Evolutionary conservation across 495 filamentous ascomycete species (phyloP).

Genomic region (Penicilliopsis zonata): DNA sequence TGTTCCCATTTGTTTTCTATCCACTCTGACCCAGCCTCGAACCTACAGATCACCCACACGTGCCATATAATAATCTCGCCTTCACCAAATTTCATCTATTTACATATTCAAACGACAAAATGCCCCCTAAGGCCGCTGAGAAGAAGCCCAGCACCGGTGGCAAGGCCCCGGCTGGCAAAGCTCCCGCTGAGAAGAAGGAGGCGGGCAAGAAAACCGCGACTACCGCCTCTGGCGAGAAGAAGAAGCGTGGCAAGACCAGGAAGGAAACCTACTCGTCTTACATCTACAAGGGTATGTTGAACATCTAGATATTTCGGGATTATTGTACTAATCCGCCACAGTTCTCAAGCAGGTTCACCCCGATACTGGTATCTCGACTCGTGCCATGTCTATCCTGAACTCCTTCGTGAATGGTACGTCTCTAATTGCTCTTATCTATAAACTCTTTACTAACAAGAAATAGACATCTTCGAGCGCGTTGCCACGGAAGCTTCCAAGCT

Average conservation of each 20-base stretch:
- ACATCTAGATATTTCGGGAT: slow-evolving; percentile 5
- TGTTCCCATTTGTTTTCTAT: slow-evolving; percentile 24
- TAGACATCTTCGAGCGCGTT: slow-evolving; percentile 99
- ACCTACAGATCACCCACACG: slow-evolving; percentile 16
- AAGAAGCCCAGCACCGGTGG: slow-evolving; percentile 95
- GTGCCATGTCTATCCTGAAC: slow-evolving; percentile 99
- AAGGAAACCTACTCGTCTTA: slow-evolving; percentile 99
- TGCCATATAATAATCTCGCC: slow-evolving; percentile 18
- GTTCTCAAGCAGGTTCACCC: slow-evolving; percentile 99
- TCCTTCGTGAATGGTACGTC: slow-evolving; percentile 96
- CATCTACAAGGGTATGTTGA: slow-evolving; percentile 90
- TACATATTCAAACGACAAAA: slow-evolving; percentile 39
- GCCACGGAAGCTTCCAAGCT: slow-evolving; percentile 98
- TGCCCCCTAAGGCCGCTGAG: slow-evolving; percentile 88
- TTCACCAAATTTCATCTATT: slow-evolving; percentile 18
- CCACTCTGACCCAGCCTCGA: slow-evolving; percentile 26
- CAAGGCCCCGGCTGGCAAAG: slow-evolving; percentile 92
- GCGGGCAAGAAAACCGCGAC: slow-evolving; percentile 93
- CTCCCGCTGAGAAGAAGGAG: slow-evolving; percentile 96
- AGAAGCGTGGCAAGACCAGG: slow-evolving; percentile 99
- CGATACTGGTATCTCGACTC: slow-evolving; percentile 99
- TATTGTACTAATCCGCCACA: slow-evolving; percentile 37
- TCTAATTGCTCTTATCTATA: slow-evolving; percentile 1
- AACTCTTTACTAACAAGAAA: slow-evolving; percentile 2
- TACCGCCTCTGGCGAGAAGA: slow-evolving; percentile 91